phyloP scores from a whole-genome alignment of 1,284 basidiomycete genomes.

The Ceratobasidium sp. region DNA sequence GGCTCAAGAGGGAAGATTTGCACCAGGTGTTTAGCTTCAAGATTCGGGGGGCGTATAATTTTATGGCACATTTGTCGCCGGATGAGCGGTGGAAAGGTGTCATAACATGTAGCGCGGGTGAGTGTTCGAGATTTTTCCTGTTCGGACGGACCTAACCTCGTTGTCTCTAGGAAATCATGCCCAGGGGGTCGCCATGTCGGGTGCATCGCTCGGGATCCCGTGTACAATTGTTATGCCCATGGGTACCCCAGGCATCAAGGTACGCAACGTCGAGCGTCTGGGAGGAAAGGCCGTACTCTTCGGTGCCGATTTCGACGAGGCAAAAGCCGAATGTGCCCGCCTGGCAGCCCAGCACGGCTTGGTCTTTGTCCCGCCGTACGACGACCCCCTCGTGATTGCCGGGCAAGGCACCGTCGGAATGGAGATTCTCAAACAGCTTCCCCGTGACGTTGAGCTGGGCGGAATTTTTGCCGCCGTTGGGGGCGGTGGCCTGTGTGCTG shows the following conservation, averaged over 20 bases:
- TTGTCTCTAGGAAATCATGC: slow-evolving; percentile 94
- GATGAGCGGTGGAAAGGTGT: slow-evolving; percentile 98
- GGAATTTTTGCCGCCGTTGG: slow-evolving; percentile 93
- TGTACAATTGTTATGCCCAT: slow-evolving; percentile 99
- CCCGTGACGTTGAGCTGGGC: slow-evolving; percentile 78
- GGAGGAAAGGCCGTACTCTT: slow-evolving; percentile 96
- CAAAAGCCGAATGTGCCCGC: slow-evolving; percentile 93
- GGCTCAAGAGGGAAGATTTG: slow-evolving; percentile 94
- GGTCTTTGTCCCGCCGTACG: slow-evolving; percentile 96
- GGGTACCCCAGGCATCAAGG: slow-evolving; percentile 96
- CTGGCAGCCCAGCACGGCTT: slow-evolving; percentile 83
- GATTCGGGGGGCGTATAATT: slow-evolving; percentile 97
- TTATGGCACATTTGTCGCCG: slow-evolving; percentile 91
- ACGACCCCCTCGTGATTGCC: slow-evolving; percentile 96
- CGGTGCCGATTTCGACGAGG: slow-evolving; percentile 95
- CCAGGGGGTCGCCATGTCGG: slow-evolving; percentile 97
- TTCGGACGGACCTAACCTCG: neutral
- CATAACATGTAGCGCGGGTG: slow-evolving; percentile 96
- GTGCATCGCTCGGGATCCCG: slow-evolving; percentile 86
- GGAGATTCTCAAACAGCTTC: slow-evolving; percentile 91
- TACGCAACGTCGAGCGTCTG: slow-evolving; percentile 90
- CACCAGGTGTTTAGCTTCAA: slow-evolving; percentile 99
- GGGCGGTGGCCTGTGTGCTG: slow-evolving; percentile 92
- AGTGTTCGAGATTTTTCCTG: slow-evolving; percentile 50
- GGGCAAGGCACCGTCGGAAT: slow-evolving; percentile 97